Conservation (phyloP, 2,329 filamentous ascomycete genomes). For the Coleophoma cylindrospora region DNA sequence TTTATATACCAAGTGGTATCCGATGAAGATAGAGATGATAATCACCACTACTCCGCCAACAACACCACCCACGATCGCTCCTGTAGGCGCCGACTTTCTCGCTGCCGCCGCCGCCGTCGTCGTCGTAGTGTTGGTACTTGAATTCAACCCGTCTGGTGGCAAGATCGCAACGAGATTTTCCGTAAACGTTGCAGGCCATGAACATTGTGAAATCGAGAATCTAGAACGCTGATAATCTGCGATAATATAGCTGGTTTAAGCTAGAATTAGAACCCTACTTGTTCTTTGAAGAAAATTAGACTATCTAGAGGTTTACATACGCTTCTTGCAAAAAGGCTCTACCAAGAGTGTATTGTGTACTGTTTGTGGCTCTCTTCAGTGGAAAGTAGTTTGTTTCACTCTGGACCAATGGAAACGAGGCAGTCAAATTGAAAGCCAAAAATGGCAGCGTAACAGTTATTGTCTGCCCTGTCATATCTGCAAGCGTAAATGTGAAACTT, state of each 20-base stretch:
- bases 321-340: constrained; percentile 34
- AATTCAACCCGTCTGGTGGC: not conserved
- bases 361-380: constrained; percentile 25
- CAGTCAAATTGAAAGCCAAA: constrained; percentile 27
- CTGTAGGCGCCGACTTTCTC: not conserved
- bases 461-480: constrained; percentile 16
- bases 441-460: constrained; percentile 28
- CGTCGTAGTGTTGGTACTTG: too few relatives aligned
- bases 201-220: constrained; percentile 25
- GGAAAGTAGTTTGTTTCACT: constrained; percentile 28
- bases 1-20: not conserved
- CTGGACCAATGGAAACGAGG: constrained; percentile 24
- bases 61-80: not conserved
- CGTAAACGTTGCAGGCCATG: constrained; percentile 1
- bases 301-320: not conserved
- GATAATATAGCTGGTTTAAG: constrained; percentile 20
- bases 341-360: constrained; percentile 30
- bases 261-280: not conserved
- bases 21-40: not conserved
- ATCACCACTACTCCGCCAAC: not conserved
- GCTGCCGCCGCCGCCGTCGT: too few relatives aligned
- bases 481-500: constrained; percentile 28
- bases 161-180: constrained; percentile 11
- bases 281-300: not conserved
- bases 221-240: constrained; percentile 30